phyloP scores from a whole-genome alignment of 2,329 filamentous ascomycete genomes.

The Dendryphion nanum region DNA sequence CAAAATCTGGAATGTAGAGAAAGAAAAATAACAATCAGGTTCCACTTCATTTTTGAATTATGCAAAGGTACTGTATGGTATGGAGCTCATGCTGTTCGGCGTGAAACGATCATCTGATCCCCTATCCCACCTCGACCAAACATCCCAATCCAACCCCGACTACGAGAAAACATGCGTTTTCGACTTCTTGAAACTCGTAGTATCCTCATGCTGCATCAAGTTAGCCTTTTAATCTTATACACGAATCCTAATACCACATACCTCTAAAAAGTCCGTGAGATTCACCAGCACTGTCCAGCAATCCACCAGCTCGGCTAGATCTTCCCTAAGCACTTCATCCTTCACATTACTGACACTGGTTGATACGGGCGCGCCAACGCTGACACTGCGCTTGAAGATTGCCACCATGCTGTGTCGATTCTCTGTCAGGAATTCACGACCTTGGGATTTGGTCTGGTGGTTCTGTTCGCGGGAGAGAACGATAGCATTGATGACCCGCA shows the following conservation, averaged over 20 bases:
- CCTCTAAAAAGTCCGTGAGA: constrained; percentile 82
- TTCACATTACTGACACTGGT: no score
- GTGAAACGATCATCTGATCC: no score
- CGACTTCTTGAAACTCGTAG: constrained; percentile 19
- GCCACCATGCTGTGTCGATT: constrained; percentile 83
- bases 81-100: no score
- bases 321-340: constrained; percentile 61
- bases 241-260: constrained; percentile 39
- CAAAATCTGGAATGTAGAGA: no score
- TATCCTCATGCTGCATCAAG: constrained; percentile 25
- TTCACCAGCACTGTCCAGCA: constrained; percentile 80
- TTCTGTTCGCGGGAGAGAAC: constrained; percentile 84
- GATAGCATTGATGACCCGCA: constrained; percentile 78
- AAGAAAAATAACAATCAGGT: no score
- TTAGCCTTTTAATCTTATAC: constrained; percentile 9
- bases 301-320: constrained; percentile 76
- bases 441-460: constrained; percentile 68
- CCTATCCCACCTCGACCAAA: no score
- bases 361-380: constrained; percentile 67
- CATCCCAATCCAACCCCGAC: neutral
- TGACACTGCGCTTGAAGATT: constrained; percentile 84
- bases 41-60: no score
- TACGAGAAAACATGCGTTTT: constrained; percentile 25
- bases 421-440: constrained; percentile 74
- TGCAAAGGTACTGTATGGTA: no score